phyloP scores from a whole-genome alignment of 306 rosid genomes.

The Bauhinia variegata region DNA sequence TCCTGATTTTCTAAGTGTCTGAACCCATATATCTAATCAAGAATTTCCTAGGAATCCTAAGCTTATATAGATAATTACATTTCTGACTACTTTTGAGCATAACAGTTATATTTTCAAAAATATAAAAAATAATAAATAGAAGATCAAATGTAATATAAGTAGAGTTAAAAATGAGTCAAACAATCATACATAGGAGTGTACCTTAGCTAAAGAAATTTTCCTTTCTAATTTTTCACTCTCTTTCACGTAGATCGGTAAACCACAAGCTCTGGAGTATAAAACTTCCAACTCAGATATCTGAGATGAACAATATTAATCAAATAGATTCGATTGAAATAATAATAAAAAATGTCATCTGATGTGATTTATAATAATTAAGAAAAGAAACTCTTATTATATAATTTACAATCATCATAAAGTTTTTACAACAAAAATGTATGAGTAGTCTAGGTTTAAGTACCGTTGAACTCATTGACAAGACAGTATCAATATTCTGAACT shows the following conservation, averaged over 20 bases:
- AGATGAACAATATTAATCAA: constrained; percentile 39
- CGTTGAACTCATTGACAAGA: constrained; percentile 54
- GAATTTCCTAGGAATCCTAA: constrained; percentile 1
- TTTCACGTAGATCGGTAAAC: constrained; percentile 62
- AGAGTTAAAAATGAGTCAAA: background rate
- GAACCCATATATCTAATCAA: background rate
- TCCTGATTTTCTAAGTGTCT: background rate
- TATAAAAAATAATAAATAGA: constrained; percentile 3
- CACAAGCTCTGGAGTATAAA: constrained; percentile 65
- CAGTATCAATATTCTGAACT: constrained; percentile 55
- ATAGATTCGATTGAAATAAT: constrained; percentile 39
- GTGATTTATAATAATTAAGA: constrained; percentile 25
- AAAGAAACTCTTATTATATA: constrained; percentile 9
- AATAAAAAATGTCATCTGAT: constrained; percentile 27
- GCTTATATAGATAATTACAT: background rate
- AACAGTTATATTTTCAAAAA: background rate
- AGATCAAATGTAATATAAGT: constrained; percentile 11
- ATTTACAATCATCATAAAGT: constrained; percentile 18
- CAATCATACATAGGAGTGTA: constrained; percentile 32
- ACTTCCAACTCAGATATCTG: constrained; percentile 84
- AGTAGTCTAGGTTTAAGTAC: constrained; percentile 44
- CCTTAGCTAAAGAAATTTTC: constrained; percentile 66
- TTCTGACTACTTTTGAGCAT: background rate
- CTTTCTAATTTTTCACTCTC: constrained; percentile 61
- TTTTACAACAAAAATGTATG: constrained; percentile 14